Base-by-base conservation (phyloP, 164 flowering plant genomes). In the Platanus orientalis region DNA sequence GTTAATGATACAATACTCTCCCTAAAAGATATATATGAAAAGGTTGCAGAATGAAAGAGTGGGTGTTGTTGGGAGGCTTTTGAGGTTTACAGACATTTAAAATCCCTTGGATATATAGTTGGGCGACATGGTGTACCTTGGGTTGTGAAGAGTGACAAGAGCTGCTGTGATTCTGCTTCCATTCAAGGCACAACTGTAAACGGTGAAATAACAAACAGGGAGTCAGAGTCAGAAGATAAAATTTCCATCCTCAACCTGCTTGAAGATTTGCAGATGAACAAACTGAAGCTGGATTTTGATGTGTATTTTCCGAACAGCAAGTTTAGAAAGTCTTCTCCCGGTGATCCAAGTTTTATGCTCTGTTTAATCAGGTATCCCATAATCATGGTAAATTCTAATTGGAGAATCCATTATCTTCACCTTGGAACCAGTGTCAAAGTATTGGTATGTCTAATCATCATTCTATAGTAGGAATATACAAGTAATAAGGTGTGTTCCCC, bases 271-370 rank as follows among this genome's bases (percentile, higher is more conserved):
- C 77, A 74, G 29, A 73, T 90, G 25, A 62, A 55, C 34, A 85
- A 77, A 63, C 50, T 71, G 25, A 71, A 64, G 58, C 89, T 73
- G 12, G 58, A 66, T 54, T 93, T 82, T 78, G 90, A 87, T 66
- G 87, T 94, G 55, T 90, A 81, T 71, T 80, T 81, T 48, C 97
- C 98, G 25, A 89, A 94, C 66, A 81, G 87, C 82, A 83, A 81
- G 63, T 94, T 94, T 53, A 84, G 65, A 66, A 90, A 89, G 68
- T 82, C 96, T 34, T 73, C 81, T 69, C 95, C 97, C 13, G 97
- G 92, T 21, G 70, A 76, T 68, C 96, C 96, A 20, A 67, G 60
- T 67, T 90, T 83, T 71, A 53, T 79, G 52, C 69, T 90, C 52
- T 83, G 72, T 71, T 40, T 82, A 24, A 56, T 79, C 19, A 74